phyloP scores from a whole-genome alignment of 495 filamentous ascomycete species.

The Penicillium robsamsonii region DNA sequence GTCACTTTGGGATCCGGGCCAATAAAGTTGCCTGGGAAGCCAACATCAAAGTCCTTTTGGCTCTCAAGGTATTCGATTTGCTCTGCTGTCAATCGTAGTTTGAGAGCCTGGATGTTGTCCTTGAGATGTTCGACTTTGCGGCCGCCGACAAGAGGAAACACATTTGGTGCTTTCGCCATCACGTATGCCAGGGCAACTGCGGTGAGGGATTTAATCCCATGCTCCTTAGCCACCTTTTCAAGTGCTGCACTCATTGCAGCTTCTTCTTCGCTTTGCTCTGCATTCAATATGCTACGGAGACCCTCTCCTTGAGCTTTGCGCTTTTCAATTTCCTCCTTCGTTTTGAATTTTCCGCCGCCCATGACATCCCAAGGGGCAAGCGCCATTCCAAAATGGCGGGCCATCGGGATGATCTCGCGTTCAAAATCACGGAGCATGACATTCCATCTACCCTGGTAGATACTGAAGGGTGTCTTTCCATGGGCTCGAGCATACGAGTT shows the following conservation, averaged over 20 bases:
- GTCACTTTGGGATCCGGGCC: slow-evolving; percentile 32
- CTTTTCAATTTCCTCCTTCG: slow-evolving; percentile 29
- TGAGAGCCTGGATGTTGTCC: slow-evolving; percentile 57
- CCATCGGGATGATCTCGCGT: slow-evolving; percentile 59
- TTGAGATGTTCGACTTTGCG: slow-evolving; percentile 59
- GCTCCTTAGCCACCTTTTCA: slow-evolving; percentile 51
- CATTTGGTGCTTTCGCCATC: slow-evolving; percentile 64
- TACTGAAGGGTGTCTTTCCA: slow-evolving; percentile 21
- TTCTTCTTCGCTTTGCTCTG: slow-evolving; percentile 37
- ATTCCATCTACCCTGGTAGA: slow-evolving; percentile 32
- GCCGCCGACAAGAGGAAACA: slow-evolving; percentile 70
- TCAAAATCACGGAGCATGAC: slow-evolving; percentile 46
- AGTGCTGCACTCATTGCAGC: slow-evolving; percentile 46
- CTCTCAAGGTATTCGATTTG: slow-evolving; percentile 57
- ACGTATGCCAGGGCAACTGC: slow-evolving; percentile 69
- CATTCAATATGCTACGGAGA: slow-evolving; percentile 16
- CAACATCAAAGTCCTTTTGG: slow-evolving; percentile 46
- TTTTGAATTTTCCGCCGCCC: slow-evolving; percentile 54
- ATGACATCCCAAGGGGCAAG: slow-evolving; percentile 53
- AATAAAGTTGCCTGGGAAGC: slow-evolving; percentile 55
- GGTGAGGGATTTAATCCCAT: slow-evolving; percentile 46
- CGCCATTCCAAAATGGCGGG: slow-evolving; percentile 55
- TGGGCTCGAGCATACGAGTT: slow-evolving; percentile 31
- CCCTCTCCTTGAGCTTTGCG: slow-evolving; percentile 31
- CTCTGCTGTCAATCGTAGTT: slow-evolving; percentile 47